Evolutionary conservation across 768 basidiomycete species (phyloP).

Genomic region (Lactifluus volemus): DNA sequence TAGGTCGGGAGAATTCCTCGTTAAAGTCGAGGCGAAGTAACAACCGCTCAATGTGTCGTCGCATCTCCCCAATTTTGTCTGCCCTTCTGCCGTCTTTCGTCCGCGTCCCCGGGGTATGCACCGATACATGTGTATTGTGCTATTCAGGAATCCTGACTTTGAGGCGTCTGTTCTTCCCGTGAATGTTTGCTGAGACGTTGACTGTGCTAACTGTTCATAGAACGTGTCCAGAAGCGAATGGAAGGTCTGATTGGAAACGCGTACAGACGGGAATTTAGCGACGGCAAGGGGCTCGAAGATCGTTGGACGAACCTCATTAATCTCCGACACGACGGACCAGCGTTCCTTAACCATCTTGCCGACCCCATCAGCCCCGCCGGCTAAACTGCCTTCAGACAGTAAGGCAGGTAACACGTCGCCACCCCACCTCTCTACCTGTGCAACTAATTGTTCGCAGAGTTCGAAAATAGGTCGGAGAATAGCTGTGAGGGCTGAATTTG

Average conservation of each 20-base stretch:
- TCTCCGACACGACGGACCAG: conserved; percentile 57
- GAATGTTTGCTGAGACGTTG: conserved; percentile 69
- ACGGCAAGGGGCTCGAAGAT: background rate
- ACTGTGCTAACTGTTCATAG: conserved; percentile 69
- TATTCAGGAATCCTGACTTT: conserved; percentile 56
- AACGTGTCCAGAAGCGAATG: conserved; percentile 61
- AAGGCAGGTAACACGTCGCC: conserved; percentile 83
- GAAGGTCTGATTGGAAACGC: conserved; percentile 43
- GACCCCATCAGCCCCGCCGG: conserved; percentile 44
- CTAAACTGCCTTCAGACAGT: conserved; percentile 70
- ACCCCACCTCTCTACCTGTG: conserved; percentile 85
- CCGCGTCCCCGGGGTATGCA: conserved; percentile 36
- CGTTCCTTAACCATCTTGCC: conserved; percentile 70
- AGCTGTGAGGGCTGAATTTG: conserved; percentile 51
- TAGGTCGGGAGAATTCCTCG: conserved; percentile 51
- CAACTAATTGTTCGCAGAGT: conserved; percentile 80
- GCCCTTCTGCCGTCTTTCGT: conserved; percentile 41
- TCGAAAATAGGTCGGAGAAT: conserved; percentile 69
- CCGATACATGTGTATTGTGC: conserved; percentile 37
- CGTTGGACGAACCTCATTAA: conserved; percentile 54
- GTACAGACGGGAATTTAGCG: conserved; percentile 15
- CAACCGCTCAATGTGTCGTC: conserved; percentile 75
- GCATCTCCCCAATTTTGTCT: conserved; percentile 58
- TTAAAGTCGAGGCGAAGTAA: conserved; percentile 81
- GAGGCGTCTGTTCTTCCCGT: conserved; percentile 56